Conservation (phyloP, 805 yeast species). For the Kluyveromyces wickerhamii region DNA sequence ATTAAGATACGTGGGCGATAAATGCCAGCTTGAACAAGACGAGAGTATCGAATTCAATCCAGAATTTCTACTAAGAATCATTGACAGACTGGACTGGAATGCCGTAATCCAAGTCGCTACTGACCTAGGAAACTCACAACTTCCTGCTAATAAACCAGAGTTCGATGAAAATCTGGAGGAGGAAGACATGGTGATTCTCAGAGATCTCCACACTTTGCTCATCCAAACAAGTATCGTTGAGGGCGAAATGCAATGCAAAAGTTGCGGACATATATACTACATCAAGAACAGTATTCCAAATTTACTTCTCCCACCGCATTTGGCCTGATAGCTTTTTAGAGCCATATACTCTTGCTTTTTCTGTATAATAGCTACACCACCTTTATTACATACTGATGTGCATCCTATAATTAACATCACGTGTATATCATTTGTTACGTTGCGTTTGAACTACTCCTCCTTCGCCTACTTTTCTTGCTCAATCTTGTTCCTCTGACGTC, state of each 20-base stretch:
- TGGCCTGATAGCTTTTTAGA: too few relatives aligned
- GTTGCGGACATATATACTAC: conserved; percentile 81
- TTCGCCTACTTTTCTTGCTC: too few relatives aligned
- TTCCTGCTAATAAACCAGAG: conserved; percentile 59
- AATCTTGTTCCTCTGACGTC: too few relatives aligned
- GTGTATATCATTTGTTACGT: too few relatives aligned
- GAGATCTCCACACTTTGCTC: conserved; percentile 68
- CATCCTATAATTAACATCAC: too few relatives aligned
- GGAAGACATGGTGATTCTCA: conserved; percentile 40
- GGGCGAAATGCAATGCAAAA: conserved; percentile 82
- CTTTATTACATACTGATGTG: too few relatives aligned
- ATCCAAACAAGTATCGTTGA: conserved; percentile 81
- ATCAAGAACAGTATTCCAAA: conserved; percentile 93
- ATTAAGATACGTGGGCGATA: conserved; percentile 45
- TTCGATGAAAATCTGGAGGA: conserved; percentile 34
- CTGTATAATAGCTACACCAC: too few relatives aligned
- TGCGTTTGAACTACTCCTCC: too few relatives aligned
- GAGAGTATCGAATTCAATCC: conserved; percentile 72
- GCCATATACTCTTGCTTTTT: background rate
- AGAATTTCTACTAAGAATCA: conserved; percentile 65
- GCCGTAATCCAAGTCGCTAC: conserved; percentile 72
- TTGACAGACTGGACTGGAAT: conserved; percentile 81
- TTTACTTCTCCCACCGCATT: conserved; percentile 88
- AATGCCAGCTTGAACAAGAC: conserved; percentile 65
- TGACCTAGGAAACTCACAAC: conserved; percentile 58